Evolutionary conservation across 768 basidiomycete species (phyloP).

Genomic region (Cystobasidium ongulense): DNA sequence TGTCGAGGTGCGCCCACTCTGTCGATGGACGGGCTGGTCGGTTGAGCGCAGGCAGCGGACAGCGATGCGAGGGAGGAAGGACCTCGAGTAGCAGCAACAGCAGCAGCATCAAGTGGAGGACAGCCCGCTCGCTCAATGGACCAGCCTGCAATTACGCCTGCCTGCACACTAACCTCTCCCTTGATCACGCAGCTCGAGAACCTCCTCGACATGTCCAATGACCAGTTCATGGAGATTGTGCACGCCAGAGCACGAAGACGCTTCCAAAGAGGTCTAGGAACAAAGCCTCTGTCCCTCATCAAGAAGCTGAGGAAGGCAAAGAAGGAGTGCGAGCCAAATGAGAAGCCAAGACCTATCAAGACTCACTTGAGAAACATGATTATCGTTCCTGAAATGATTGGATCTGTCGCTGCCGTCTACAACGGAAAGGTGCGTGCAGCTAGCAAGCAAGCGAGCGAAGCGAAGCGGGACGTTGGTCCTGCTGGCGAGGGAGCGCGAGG

Average conservation of each 20-base stretch:
- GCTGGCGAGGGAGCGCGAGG: neutral
- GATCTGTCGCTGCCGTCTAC: conserved; percentile 95
- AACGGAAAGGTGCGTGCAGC: conserved; percentile 67
- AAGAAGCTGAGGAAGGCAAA: conserved; percentile 99
- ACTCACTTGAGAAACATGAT: conserved; percentile 99
- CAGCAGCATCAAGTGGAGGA: neutral
- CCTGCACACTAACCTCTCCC: neutral
- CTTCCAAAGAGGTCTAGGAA: conserved; percentile 98
- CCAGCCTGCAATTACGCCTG: neutral
- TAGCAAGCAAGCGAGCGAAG: neutral
- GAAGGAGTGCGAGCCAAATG: conserved; percentile 97
- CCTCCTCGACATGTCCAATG: conserved; percentile 89
- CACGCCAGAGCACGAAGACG: conserved; percentile 97
- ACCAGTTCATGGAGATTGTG: conserved; percentile 70
- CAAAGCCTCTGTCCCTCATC: conserved; percentile 94
- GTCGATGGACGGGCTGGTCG: neutral
- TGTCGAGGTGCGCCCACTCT: conserved; percentile 52
- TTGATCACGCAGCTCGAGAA: conserved; percentile 61
- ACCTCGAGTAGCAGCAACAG: neutral
- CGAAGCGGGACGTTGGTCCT: too few relatives aligned
- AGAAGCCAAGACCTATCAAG: conserved; percentile 98
- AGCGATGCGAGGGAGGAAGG: neutral
- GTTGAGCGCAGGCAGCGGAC: neutral
- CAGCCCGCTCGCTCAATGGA: too few relatives aligned
- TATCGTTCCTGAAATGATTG: conserved; percentile 99